Base-by-base conservation (phyloP, 371 early-diverging fungal species). In the Mortierella sp. region DNA sequence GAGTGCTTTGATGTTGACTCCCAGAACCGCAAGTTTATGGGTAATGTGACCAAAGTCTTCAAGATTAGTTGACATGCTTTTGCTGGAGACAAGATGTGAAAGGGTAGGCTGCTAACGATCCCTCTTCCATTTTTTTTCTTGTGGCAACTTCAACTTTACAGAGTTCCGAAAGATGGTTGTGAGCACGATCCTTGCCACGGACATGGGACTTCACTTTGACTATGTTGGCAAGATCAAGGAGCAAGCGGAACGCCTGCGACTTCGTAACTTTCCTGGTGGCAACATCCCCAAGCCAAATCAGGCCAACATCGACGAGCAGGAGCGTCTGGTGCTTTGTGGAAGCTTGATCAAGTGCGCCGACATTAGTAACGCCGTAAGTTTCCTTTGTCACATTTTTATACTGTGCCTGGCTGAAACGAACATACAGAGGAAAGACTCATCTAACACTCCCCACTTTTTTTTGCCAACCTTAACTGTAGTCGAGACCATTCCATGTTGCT, bases 271-370 rank as follows among this genome's bases (percentile, higher is more conserved):
- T 6, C 50, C 72, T 4, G 71, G 58, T 8, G 69, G 73, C 29
- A 47, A 64, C 53, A 64, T 64, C 8, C 72, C 69, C 39, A 79
- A 68, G 64, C 70, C 69, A 19, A 87, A 70, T 45, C 73, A 63
- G 41, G 78, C 78, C 37, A 82, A 72, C 66, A 82, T 82, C 52
- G 76, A 77, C 29, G 87, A 89, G 58, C 82, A 88, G 44, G 92
- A 91, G 66, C 79, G 89, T 22, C 31, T 89, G 19, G 70, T 90
- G 55, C 85, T 95, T 13, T 91, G 92, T 29, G 90, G 91, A 53
- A 92, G 91, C 7, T 77, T 95, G 7, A 93, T 96, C 79, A 96
- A 96, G 84, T 95, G 95, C 85, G 93, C 96, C 22, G 96, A 96
- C 73, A 93, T 96, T 65, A 93, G 93, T 77, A 96, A 96, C 70